Evolutionary conservation across 495 filamentous ascomycete genomes (phyloP), one percentile per base, ranked within the genome.

Genomic region (Talaromyces wortmannii): DNA sequence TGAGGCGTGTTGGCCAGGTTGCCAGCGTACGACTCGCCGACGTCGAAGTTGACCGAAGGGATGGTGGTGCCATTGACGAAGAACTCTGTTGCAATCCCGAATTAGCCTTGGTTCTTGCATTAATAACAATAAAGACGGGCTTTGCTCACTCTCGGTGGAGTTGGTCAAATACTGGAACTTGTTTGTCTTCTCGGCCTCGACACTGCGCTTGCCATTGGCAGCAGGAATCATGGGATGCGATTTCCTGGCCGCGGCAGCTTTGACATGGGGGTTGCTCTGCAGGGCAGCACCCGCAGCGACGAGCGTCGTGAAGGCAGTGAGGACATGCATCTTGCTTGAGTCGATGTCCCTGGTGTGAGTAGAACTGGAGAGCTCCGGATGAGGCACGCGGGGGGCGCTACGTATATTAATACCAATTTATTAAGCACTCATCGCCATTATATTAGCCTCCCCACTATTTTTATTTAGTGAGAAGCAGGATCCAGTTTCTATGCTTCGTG

Each of bases 21-120:
- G 12, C 88, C 88, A 29, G 88, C 82, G 59, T 90, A 91, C 0
- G 80, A 84, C 62, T 91, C 88, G 33, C 88, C 88, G 60, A 88
- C 80, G 56, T 91, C 82, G 53, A 89, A 91, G 55, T 82, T 68
- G 3, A 91, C 85, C 16, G 89, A 85, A 0, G 87, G 88, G 49
- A 90, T 83, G 4, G 64, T 74, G 4, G 73, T 77, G 6, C 86
- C 86, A 61, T 90, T 79, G 49, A 90, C 86, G 4, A 73, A 72
- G 57, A 83, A 91, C 58, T 77, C 74, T 79, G 53, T 18, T 13
- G 13, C 5, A 2, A 40, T 40, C 8, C 2, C 5, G 36, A 40
- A 13, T 40, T 13, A 40, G 36, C 4, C 23, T 23, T 23, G 4
- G 23, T 1, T 23, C 23, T 4, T 1, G 4, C 23, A 23, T n/a